Evolutionary conservation across 371 early-diverging fungal species (phyloP).

Genomic region (Capillidium rhysosporum): DNA sequence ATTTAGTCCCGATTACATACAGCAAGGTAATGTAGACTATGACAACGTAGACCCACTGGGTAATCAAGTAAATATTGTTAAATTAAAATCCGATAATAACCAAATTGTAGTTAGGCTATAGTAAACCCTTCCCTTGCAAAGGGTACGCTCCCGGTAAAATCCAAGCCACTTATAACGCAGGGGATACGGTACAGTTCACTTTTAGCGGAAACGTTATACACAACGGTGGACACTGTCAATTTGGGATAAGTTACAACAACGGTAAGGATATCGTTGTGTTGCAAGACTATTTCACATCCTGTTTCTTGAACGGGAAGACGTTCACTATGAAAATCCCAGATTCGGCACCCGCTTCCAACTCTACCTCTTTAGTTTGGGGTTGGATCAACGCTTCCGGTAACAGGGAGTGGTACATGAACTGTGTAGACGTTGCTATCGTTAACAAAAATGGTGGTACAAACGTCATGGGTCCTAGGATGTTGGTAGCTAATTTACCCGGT

Average conservation of each 20-base stretch:
- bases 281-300: not conserved
- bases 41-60: not conserved
- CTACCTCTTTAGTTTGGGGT: constrained; percentile 4
- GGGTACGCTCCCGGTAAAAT: not conserved
- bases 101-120: not conserved
- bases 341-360: constrained; percentile 12
- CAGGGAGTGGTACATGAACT: constrained; percentile 36
- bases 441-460: not conserved
- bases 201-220: not conserved
- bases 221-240: not conserved
- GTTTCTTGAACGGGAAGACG: constrained; percentile 12
- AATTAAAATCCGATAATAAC: not conserved
- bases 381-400: constrained; percentile 20
- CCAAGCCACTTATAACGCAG: not conserved
- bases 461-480: not conserved
- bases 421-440: constrained; percentile 22
- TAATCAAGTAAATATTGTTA: not conserved
- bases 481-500: not conserved
- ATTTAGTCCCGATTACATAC: not conserved
- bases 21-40: not conserved
- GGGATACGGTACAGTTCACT: not conserved
- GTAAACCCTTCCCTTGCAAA: not conserved
- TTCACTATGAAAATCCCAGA: constrained; percentile 24
- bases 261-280: not conserved
- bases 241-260: not conserved